These are phyloP conservation scores for Calcarisporium arbuscula DNA, from an alignment of 2,329 filamentous ascomycete species.

Conservation along the genomic window DNA sequence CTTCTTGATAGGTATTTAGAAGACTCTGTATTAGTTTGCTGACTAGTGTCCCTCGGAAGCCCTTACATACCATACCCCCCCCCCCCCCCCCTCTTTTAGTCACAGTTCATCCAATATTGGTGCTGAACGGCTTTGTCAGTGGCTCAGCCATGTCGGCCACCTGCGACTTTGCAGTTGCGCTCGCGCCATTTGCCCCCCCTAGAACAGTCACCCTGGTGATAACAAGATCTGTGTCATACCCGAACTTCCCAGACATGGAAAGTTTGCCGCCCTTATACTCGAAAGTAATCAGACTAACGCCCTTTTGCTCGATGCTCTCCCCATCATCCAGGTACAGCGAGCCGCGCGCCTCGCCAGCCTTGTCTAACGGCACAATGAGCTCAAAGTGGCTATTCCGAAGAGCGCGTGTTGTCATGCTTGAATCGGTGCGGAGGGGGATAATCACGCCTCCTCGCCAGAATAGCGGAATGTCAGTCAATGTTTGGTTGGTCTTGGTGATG, in stretches of 20 bases:
- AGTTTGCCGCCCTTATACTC: slow-evolving; percentile 48
- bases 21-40: no score
- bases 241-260: slow-evolving; percentile 45
- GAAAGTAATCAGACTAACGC: slow-evolving; percentile 52
- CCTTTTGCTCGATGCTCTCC: slow-evolving; percentile 53
- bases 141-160: no score
- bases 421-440: slow-evolving; percentile 50
- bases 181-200: slow-evolving; percentile 20
- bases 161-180: no score
- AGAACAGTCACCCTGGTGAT: slow-evolving; percentile 47
- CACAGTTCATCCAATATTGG: no score
- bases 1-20: no score
- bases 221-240: slow-evolving; percentile 36
- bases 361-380: slow-evolving; percentile 60
- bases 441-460: slow-evolving; percentile 61
- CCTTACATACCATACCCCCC: no score
- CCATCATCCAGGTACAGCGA: slow-evolving; percentile 75
- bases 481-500: slow-evolving; percentile 30
- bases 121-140: no score
- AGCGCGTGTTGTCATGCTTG: slow-evolving; percentile 57
- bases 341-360: slow-evolving; percentile 57
- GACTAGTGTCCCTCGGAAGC: no score
- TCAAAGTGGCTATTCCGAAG: slow-evolving; percentile 62
- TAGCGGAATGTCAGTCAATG: slow-evolving; percentile 51
- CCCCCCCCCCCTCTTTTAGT: no score